Base-by-base conservation (phyloP, 116 monocot species). In the Zostera marina region DNA sequence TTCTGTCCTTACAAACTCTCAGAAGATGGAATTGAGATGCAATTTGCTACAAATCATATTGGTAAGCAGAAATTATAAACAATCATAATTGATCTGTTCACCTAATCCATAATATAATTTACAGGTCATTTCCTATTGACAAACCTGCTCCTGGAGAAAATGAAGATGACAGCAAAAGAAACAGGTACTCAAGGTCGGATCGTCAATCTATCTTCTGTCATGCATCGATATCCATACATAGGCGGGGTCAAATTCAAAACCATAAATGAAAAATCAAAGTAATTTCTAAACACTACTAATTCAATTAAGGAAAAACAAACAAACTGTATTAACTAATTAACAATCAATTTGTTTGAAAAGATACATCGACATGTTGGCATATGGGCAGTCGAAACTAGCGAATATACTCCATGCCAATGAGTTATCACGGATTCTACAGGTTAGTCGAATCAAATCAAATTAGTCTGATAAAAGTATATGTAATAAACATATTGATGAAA, bases 41-140 rank as follows among this genome's bases (percentile, higher is more conserved):
- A 98, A 17, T 98, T 98, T 54, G 89, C 82, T 19, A 96, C 96
- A 26, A 96, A 96, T 74, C 89, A 96, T 69, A 79, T 96, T 41
- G 96, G 96, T 96, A 65, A 59, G 21, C 12, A 17, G 22, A 22
- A 21, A 16, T 2, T 26, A 22, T 13, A 13, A 22, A 7, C 32
- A 10, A 32, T 32, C 32, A 32, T 32, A 32, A 3, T 32, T 32
- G 32, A 32, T 32, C 5, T 32, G 32, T 32, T 32, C 32, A 3
- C 32, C 32, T 32, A 32, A 32, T 3, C 1, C 0, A 2, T 32
- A 32, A 58, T 41, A 17, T 42, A 8, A 3, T 58, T 9, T 41
- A 2, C 54, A 96, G 96, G 96, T 41, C 96, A 96, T 61, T 96
- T 96, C 61, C 61, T 82, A 23, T 53, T 96, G 80, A 96, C 96